Evolutionary conservation across 805 yeast species (phyloP).

Genomic region (Spathaspora hagerdaliae): DNA sequence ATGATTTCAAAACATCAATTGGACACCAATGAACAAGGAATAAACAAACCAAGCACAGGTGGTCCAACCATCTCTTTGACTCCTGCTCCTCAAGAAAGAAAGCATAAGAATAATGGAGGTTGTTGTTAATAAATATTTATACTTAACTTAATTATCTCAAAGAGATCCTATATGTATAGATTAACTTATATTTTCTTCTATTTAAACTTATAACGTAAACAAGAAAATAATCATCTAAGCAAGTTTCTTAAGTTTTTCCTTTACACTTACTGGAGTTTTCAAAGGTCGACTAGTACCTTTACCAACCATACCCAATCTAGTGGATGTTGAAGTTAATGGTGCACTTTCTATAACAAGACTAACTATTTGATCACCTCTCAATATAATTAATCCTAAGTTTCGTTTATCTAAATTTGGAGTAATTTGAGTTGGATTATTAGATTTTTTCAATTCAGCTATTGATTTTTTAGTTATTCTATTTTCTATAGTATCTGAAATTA

Average conservation of each 20-base stretch:
- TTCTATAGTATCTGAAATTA: conserved; percentile 81
- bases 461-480: conserved; percentile 69
- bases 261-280: conserved; percentile 28
- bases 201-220: neutral
- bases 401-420: conserved; percentile 49
- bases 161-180: no score
- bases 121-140: conserved; percentile 57
- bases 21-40: conserved; percentile 70
- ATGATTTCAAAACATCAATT: conserved; percentile 92
- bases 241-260: conserved; percentile 14
- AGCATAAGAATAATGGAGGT: conserved; percentile 49
- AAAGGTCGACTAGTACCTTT: conserved; percentile 31
- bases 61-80: conserved; percentile 93
- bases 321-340: conserved; percentile 35
- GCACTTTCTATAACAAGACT: conserved; percentile 65
- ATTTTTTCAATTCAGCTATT: conserved; percentile 28
- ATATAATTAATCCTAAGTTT: conserved; percentile 71
- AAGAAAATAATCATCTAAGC: neutral
- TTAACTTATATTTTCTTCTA: neutral
- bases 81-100: conserved; percentile 84
- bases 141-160: no score
- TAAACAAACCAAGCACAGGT: conserved; percentile 60
- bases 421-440: conserved; percentile 27
- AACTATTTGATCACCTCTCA: conserved; percentile 86
- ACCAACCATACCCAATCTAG: conserved; percentile 16